Conservation (phyloP, 2,329 filamentous ascomycete genomes). For the Colletotrichum paranaense region DNA sequence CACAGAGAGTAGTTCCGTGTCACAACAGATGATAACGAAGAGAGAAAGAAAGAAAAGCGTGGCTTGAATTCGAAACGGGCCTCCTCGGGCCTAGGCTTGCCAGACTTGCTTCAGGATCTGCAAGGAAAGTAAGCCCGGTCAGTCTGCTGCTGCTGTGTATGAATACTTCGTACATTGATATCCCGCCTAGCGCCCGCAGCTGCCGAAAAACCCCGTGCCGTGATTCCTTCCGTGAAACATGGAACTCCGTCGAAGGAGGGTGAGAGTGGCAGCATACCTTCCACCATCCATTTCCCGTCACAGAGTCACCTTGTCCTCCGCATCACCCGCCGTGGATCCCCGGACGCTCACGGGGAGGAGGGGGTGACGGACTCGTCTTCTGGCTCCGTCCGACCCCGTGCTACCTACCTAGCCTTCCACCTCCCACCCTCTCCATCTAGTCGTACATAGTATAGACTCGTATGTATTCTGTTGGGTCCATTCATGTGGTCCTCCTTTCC, state of each 20-base stretch:
- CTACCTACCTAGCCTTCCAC: not conserved
- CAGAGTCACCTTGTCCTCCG: constrained; percentile 6
- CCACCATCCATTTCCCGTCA: not conserved
- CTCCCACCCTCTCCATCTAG: not conserved
- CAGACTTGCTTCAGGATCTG: constrained; percentile 22
- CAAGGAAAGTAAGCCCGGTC: constrained; percentile 12
- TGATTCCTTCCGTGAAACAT: not conserved
- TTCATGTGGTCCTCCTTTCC: not conserved
- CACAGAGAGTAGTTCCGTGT: not conserved
- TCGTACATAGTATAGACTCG: no score
- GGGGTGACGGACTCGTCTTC: constrained; percentile 2
- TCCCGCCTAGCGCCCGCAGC: not conserved
- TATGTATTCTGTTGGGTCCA: not conserved
- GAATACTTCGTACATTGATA: no score
- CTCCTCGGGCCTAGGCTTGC: not conserved
- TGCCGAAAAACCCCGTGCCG: constrained; percentile 14
- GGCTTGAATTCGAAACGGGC: constrained; percentile 5
- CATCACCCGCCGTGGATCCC: constrained; percentile 21
- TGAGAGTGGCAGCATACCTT: not conserved
- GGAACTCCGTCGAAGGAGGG: not conserved
- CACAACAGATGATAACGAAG: not conserved
- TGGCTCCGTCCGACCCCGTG: constrained; percentile 2
- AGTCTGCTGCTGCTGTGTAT: not conserved
- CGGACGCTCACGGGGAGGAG: constrained; percentile 6
- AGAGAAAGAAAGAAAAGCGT: no score